A percentile compares a stretch with the other conserved stretches of the same genome.
Conservation (phyloP, 768 basidiomycete species). For the Termitomyces sp. region DNA sequence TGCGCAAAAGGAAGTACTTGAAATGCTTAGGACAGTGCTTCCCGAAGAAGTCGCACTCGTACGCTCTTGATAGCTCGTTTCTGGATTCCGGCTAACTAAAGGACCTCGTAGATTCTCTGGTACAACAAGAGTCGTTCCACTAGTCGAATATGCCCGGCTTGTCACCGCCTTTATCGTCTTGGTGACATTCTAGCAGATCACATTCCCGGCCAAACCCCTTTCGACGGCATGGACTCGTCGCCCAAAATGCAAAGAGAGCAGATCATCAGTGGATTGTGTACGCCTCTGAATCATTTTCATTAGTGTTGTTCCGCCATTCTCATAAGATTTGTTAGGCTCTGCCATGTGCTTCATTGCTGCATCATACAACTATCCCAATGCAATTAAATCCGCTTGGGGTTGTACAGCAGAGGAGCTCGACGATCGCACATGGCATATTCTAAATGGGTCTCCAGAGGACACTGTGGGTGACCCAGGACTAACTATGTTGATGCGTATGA, state of each 20-base stretch:
- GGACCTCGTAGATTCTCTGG: conserved; percentile 63
- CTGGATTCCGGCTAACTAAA: neutral
- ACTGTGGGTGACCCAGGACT: conserved; percentile 38
- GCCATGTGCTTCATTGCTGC: conserved; percentile 75
- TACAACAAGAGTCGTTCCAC: conserved; percentile 78
- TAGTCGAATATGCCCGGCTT: conserved; percentile 75
- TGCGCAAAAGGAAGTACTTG: conserved; percentile 67
- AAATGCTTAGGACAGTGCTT: conserved; percentile 67
- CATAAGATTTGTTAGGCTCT: conserved; percentile 49
- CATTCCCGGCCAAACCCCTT: conserved; percentile 28
- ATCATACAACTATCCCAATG: conserved; percentile 57
- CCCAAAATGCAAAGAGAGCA: conserved; percentile 56
- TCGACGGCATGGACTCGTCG: conserved; percentile 18
- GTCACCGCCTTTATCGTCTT: conserved; percentile 65
- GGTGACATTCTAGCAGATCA: conserved; percentile 63
- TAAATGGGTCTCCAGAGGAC: conserved; percentile 42
- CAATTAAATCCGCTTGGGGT: conserved; percentile 69
- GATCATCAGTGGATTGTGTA: conserved; percentile 74
- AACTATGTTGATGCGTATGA: conserved; percentile 72
- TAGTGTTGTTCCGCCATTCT: neutral
- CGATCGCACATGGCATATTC: conserved; percentile 57
- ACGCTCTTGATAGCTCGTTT: conserved; percentile 18
- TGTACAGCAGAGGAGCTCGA: conserved; percentile 64
- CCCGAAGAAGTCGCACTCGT: conserved; percentile 74
- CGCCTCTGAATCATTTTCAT: conserved; percentile 20